Percentiles rank a stretch among this genome's conserved stretches.
Conservation (phyloP, 176 grass and related monocot genomes). For the Pharus latifolius region DNA sequence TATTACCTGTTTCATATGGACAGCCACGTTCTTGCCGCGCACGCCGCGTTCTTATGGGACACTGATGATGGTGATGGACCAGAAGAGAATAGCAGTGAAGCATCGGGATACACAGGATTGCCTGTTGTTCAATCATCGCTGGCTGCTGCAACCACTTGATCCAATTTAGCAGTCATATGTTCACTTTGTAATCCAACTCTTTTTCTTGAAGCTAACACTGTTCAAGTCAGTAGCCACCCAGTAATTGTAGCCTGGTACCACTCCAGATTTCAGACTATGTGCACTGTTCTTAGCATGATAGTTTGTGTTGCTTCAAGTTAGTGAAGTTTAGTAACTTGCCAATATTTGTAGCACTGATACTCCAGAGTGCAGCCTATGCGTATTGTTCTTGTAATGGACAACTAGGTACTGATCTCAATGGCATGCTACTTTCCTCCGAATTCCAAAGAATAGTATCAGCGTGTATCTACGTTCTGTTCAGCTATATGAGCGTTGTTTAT, state of each 20-base stretch:
- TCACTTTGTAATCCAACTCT: no score
- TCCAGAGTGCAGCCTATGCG: background rate
- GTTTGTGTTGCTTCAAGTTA: background rate
- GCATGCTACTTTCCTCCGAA: no score
- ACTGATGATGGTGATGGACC: conserved; percentile 30
- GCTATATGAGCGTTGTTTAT: background rate
- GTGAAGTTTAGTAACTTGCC: background rate
- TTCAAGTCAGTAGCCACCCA: no score
- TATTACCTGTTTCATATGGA: background rate
- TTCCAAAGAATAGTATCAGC: no score
- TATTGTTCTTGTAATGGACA: background rate
- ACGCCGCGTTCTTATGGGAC: conserved; percentile 74
- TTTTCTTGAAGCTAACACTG: no score
- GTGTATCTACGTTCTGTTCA: background rate
- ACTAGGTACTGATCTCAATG: background rate
- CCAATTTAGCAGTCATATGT: no score
- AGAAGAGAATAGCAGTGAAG: background rate
- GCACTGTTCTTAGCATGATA: no score
- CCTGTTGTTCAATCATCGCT: background rate
- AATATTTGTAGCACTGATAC: background rate
- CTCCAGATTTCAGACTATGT: no score
- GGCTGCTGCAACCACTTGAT: conserved; percentile 14
- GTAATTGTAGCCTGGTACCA: no score
- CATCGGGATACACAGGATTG: background rate
- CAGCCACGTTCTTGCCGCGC: conserved; percentile 71